These are phyloP conservation scores for Plantago elongata DNA, from an alignment of 257 asterid species.

Conservation along the genomic window DNA sequence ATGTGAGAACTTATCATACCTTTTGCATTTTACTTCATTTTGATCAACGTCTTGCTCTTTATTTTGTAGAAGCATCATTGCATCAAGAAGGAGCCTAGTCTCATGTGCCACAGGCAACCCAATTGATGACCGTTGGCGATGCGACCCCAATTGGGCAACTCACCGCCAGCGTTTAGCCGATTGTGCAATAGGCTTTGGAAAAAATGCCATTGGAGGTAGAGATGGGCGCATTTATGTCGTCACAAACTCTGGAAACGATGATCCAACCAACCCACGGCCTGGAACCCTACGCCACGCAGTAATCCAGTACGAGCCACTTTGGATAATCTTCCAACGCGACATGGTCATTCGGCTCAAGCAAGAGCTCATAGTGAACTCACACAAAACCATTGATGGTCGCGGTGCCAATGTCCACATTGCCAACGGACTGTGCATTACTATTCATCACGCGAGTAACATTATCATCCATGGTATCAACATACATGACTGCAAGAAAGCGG, in stretches of 20 bases:
- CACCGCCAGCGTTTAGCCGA: conserved; percentile 72
- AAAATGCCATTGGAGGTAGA: conserved; percentile 56
- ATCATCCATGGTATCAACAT: conserved; percentile 70
- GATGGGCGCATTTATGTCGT: conserved; percentile 61
- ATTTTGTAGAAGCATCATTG: conserved; percentile 47
- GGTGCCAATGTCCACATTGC: conserved; percentile 69
- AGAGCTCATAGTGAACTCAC: conserved; percentile 59
- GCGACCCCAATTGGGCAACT: conserved; percentile 52
- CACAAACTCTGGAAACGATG: conserved; percentile 54
- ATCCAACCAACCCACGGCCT: conserved; percentile 58
- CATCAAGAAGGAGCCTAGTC: conserved; percentile 57
- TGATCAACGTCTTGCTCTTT: not conserved
- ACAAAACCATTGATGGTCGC: conserved; percentile 77
- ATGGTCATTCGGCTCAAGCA: conserved; percentile 62
- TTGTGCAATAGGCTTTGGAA: conserved; percentile 80
- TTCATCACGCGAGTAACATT: conserved; percentile 46
- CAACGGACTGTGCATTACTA: conserved; percentile 66
- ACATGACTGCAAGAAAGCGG: conserved; percentile 58
- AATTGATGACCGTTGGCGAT: conserved; percentile 81
- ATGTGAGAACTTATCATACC: no score
- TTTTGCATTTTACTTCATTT: no score
- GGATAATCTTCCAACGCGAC: conserved; percentile 66
- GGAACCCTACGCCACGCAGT: conserved; percentile 76
- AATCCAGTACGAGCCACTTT: conserved; percentile 63
- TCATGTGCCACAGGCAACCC: conserved; percentile 80